phyloP scores from a whole-genome alignment of 805 yeast species.

The Ogataea glucozyma region DNA sequence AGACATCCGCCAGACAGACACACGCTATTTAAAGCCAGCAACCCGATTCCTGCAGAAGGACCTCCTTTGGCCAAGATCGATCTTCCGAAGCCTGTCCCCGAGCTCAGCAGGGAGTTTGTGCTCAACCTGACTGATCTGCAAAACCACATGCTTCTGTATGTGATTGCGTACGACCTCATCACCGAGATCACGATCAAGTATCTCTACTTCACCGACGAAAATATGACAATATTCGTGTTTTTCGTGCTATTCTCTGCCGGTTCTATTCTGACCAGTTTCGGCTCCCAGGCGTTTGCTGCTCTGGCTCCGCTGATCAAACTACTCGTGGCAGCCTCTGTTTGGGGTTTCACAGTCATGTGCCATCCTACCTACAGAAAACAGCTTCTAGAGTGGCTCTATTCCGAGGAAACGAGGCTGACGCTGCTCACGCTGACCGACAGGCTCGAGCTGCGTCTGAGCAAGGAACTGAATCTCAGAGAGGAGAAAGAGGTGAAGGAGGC shows the following conservation, averaged over 20 bases:
- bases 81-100: slow-evolving; percentile 72
- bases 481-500: slow-evolving; percentile 48
- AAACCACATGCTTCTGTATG: slow-evolving; percentile 71
- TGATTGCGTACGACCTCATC: slow-evolving; percentile 58
- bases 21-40: slow-evolving; percentile 30
- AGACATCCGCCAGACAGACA: slow-evolving; percentile 63
- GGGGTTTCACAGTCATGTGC: slow-evolving; percentile 46
- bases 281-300: slow-evolving; percentile 21
- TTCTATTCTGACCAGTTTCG: slow-evolving; percentile 30
- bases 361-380: slow-evolving; percentile 57
- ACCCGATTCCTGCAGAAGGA: slow-evolving; percentile 51
- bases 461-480: slow-evolving; percentile 41
- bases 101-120: slow-evolving; percentile 74
- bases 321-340: slow-evolving; percentile 41
- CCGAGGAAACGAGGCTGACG: slow-evolving; percentile 64
- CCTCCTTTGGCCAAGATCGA: slow-evolving; percentile 50
- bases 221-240: slow-evolving; percentile 54
- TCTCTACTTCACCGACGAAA: slow-evolving; percentile 65
- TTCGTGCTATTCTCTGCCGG: slow-evolving; percentile 30
- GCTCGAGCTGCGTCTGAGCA: slow-evolving; percentile 44
- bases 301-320: slow-evolving; percentile 34
- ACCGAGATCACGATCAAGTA: slow-evolving; percentile 51
- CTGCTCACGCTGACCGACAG: slow-evolving; percentile 49
- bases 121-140: slow-evolving; percentile 82
- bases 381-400: slow-evolving; percentile 49